Base-by-base conservation (phyloP, 352 stramenopile species). In the Phytophthora hibernalis region DNA sequence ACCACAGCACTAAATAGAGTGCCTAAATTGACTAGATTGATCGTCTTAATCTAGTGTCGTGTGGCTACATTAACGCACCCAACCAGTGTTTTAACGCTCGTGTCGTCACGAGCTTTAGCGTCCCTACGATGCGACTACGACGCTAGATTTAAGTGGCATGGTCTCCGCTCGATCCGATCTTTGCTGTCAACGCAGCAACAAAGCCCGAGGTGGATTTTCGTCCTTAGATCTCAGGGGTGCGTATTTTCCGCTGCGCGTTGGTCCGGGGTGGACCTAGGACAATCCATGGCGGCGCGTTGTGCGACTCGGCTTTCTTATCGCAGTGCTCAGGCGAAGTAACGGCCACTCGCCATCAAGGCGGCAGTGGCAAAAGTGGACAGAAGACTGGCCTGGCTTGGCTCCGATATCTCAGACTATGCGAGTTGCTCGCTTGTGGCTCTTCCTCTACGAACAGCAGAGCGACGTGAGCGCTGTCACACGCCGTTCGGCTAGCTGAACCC, bases 381-480 rank as follows among this genome's bases (percentile, higher is more conserved):
- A 21, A 40, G 31, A 35, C 42, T 42, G 51, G n/a, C 52, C 43
- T 66, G 61, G 35, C 61, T 64, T 52, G 30, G 40, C 40, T 54
- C 54, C 12, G 35, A 65, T 69, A 72, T 69, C 65, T 72, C 65
- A 73, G 58, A 47, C 22, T 43, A 47, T 13, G 31, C 35, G 11
- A 26, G 37, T 18, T 18, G 24, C 52, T 47, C 37, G 38, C 24
- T 13, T 38, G 44, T 68, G 52, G 31, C 55, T 45, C 45, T 52
- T 52, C 65, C 65, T 69, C 52, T 73, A 69, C 65, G 60, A 73
- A 73, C 65, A 73, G 59, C 63, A 54, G 48, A 56, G 53, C 52
- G 18, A 21, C 10, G 12, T 45, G 28, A 55, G 31, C 47, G 57
- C 65, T 73, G 65, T 73, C 65, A 73, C 65, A 73, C 65, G 59